Percentiles rank a stretch among this genome's conserved stretches.
Conservation (phyloP, 129 eudicot genomes). For the Apium graveolens region DNA sequence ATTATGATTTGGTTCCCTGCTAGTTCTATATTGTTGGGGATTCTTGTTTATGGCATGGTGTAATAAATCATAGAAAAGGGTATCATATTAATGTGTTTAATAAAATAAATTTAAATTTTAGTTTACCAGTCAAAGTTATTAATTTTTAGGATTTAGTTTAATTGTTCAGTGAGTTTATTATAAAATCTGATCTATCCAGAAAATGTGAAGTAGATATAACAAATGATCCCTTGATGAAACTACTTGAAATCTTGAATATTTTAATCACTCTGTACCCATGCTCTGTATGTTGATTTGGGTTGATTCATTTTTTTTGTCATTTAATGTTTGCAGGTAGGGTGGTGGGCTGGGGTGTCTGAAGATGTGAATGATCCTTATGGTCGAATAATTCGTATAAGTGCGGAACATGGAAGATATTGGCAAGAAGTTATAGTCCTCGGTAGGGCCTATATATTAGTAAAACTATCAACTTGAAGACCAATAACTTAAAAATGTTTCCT, state of each 20-base stretch:
- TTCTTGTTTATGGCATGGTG: background rate
- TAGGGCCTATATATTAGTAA: slow-evolving; percentile 17
- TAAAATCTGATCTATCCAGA: background rate
- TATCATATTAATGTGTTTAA: too few species aligned
- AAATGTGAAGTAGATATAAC: background rate
- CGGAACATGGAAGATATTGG: slow-evolving; percentile 94
- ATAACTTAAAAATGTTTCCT: background rate
- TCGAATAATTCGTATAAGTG: slow-evolving; percentile 76
- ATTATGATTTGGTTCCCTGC: too few species aligned
- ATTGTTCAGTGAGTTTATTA: background rate
- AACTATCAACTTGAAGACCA: background rate
- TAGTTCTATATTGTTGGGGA: too few species aligned
- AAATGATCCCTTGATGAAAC: background rate
- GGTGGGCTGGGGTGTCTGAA: slow-evolving; percentile 99
- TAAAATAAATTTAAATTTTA: too few species aligned
- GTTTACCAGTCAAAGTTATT: background rate
- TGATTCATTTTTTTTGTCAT: background rate
- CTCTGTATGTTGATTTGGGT: background rate
- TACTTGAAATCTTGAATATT: background rate
- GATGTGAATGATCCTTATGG: slow-evolving; percentile 80
- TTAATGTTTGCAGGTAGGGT: slow-evolving; percentile 64
- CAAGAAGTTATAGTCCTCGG: slow-evolving; percentile 92
- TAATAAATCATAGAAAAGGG: background rate
- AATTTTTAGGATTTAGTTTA: background rate
- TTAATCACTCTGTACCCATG: background rate